Evolutionary conservation across 495 filamentous ascomycete genomes (phyloP), one percentile per base, ranked within the genome.

Genomic region (Pseudomonodictys pantanalensis): DNA sequence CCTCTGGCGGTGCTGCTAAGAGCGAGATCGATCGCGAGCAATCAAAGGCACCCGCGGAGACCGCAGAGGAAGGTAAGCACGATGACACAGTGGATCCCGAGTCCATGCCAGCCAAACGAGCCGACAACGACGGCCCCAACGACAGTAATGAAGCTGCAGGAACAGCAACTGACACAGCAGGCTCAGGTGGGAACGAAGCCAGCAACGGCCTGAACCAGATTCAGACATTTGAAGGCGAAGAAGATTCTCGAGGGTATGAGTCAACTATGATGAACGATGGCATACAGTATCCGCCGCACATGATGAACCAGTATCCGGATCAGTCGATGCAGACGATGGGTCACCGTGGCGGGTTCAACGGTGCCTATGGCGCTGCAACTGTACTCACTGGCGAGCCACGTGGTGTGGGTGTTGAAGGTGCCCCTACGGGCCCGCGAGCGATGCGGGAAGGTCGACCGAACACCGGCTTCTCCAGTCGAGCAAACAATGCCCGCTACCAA

Each of bases 381-480:
- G 58, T 64, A 30, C 53, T 66, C 3, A 56, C 69, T 38, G 59
- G 68, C 35, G 75, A 76, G 60, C 76, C 77, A 0, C 70, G 72
- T 65, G 83, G 82, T 11, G 74, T 78, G 35, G 85, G 85, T n/a
- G 85, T 88, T 42, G 83, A 80, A 71, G 85, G 85, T 72, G 93
- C 93, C 24, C 93, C 93, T 26, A 93, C 87, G 49, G 93, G 90
- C 1, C 93, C 93, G 2, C 91, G 93, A 72, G 93, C 95, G 17
- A 91, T 97, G 85, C 78, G 95, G 60, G 84, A 92, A 67, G 91
- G 92, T 17, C 79, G 86, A 20, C 86, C 88, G 49, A 92, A 91
- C 72, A 89, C 86, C 42, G 86, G 85, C 17, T 70, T 79, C 83
- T 68, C 65, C 54, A 70, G 69, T 46, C 69, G 69, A 51, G 64